Base-by-base conservation (phyloP, 2,329 filamentous ascomycete genomes). In the Dactylellina sp. region DNA sequence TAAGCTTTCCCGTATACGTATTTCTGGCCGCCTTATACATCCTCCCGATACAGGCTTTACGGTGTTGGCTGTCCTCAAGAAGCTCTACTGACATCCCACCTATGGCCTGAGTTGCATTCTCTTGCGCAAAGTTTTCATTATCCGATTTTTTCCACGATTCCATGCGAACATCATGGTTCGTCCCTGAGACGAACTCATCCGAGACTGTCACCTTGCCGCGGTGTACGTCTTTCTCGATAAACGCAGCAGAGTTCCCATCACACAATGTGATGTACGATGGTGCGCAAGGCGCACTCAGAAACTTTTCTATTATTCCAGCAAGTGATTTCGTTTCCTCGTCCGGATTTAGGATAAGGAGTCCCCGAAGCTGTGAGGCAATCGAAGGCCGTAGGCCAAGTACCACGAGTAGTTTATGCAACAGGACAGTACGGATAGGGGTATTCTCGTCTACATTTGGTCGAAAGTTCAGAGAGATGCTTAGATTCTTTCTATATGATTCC, bases 231-330 rank as follows among this genome's bases (percentile, higher is more conserved):
- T 89, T 88, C 76, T 88, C 86, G 50, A 89, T 80, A 0, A 85
- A 81, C 0, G 83, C 78, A 1, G 84, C 84, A 47, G 82, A 79
- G 0, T 71, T 61, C 0, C 85, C 85, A 50, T 86, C 83, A 75
- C 85, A 84, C 75, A 88, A 83, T 28, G 84, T 84, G 1, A 89
- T 76, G 76, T 89, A 89, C 39, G 85, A 86, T 1, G 86, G 85
- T 14, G 86, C 85, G 0, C 84, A 85, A 0, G 80, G 81, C 1
- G 81, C 78, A 0, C 74, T 71, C 1, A 83, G 80, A 0, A 87
- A 77, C 0, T 55, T 71, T 4, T 71, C 62, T 1, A 77, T 75
- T 7, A 79, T 74, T 9, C 68, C 59, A 35, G 61, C 71, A 18
- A 75, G 50, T 39, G 18, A 66, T 12, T 74, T 47, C 75, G 18